A percentile compares a stretch with the other conserved stretches of the same genome.
Evolutionary conservation across 768 basidiomycete genomes (phyloP).

Genomic region (Amanita rimosa): DNA sequence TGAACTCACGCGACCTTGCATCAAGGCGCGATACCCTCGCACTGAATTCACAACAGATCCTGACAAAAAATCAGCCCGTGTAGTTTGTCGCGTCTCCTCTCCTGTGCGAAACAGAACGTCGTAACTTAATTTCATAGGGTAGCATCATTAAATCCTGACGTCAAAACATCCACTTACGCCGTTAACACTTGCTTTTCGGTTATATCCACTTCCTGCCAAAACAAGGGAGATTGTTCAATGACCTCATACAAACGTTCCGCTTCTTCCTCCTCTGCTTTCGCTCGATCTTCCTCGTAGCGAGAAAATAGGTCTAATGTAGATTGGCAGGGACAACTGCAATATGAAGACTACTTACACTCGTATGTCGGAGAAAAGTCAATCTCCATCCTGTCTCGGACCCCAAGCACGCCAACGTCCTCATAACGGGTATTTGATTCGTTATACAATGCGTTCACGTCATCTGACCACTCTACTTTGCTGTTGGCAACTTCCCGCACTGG

Average conservation of each 20-base stretch:
- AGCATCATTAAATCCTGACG: background rate
- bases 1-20: slow-evolving; percentile 33
- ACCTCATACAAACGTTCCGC: slow-evolving; percentile 31
- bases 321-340: background rate
- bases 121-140: slow-evolving; percentile 28
- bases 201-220: slow-evolving; percentile 42
- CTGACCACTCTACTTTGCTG: slow-evolving; percentile 22
- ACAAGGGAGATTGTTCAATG: slow-evolving; percentile 40
- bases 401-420: slow-evolving; percentile 32
- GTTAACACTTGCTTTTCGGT: slow-evolving; percentile 48
- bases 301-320: slow-evolving; percentile 27
- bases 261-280: slow-evolving; percentile 22
- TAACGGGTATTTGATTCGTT: slow-evolving; percentile 14
- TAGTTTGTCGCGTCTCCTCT: slow-evolving; percentile 28
- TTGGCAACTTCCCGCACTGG: slow-evolving; percentile 10
- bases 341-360: slow-evolving; percentile 30
- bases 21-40: slow-evolving; percentile 41
- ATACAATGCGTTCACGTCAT: slow-evolving; percentile 27
- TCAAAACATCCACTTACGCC: slow-evolving; percentile 28
- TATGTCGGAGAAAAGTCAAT: slow-evolving; percentile 44
- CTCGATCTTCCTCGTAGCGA: slow-evolving; percentile 14
- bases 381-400: slow-evolving; percentile 29
- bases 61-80: slow-evolving; percentile 49
- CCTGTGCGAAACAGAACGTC: slow-evolving; percentile 51
- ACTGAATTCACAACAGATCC: slow-evolving; percentile 38